phyloP scores from a whole-genome alignment of 2,329 filamentous ascomycete genomes.

The Xylariaceae sp. region DNA sequence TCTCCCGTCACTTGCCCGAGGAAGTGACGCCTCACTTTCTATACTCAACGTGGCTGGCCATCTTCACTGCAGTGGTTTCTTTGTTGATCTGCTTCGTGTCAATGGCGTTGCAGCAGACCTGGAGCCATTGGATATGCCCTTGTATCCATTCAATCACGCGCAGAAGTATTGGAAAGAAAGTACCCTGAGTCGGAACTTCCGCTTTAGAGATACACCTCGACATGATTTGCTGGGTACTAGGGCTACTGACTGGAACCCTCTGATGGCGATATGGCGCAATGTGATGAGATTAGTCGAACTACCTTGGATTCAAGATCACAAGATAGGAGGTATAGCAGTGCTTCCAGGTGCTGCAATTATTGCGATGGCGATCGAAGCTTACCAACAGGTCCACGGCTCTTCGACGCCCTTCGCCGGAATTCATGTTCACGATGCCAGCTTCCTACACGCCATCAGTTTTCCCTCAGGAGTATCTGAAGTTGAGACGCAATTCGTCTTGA shows the following conservation, averaged over 20 bases:
- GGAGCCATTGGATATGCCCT: not conserved
- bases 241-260: constrained; percentile 12
- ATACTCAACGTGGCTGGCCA: not conserved
- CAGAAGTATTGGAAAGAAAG: constrained; percentile 5
- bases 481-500: constrained; percentile 2
- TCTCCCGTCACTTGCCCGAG: not conserved
- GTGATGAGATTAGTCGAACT: constrained; percentile 6
- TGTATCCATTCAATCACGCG: constrained; percentile 6
- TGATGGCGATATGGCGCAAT: constrained; percentile 15
- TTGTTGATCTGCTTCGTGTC: not conserved
- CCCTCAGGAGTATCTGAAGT: not conserved
- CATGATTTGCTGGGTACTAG: constrained; percentile 7
- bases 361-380: constrained; percentile 9
- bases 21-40: not conserved
- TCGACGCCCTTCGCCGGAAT: not conserved
- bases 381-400: constrained; percentile 2
- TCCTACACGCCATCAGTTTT: constrained; percentile 5
- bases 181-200: constrained; percentile 4
- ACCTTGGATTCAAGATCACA: constrained; percentile 14
- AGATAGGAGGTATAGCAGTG: constrained; percentile 3
- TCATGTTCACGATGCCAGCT: not conserved
- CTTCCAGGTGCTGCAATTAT: constrained; percentile 13
- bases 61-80: constrained; percentile 1
- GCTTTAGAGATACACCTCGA: constrained; percentile 4
- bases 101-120: not conserved